These are phyloP conservation scores for Hymenoscyphus fraxineus DNA, from an alignment of 2,329 filamentous ascomycete genomes.

Conservation along the genomic window DNA sequence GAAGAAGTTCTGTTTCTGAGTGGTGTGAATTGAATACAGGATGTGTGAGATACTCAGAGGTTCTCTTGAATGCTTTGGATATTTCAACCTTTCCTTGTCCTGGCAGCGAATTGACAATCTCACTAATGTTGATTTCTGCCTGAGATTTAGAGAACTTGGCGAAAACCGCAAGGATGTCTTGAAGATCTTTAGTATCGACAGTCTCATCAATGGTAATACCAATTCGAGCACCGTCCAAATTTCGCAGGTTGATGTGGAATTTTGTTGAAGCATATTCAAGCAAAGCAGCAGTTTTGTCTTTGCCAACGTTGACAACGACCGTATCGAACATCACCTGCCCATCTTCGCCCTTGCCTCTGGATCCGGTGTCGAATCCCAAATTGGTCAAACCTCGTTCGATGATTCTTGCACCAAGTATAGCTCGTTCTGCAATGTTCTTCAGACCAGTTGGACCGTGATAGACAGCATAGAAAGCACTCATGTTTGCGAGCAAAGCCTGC, in stretches of 20 bases:
- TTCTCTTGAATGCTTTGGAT: conserved; percentile 62
- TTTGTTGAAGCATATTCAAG: conserved; percentile 48
- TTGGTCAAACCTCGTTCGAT: conserved; percentile 61
- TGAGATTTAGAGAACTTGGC: conserved; percentile 34
- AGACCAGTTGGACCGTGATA: conserved; percentile 88
- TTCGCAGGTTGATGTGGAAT: conserved; percentile 58
- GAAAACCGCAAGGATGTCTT: conserved; percentile 56
- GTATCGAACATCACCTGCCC: conserved; percentile 73
- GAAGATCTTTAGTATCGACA: conserved; percentile 52
- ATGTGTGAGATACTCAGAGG: conserved; percentile 75
- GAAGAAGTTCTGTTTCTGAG: conserved; percentile 88
- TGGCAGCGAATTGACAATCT: conserved; percentile 44
- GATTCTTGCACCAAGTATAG: conserved; percentile 66
- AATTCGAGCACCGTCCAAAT: conserved; percentile 56
- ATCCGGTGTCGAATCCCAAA: conserved; percentile 61
- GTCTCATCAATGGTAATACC: conserved; percentile 79
- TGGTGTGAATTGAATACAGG: conserved; percentile 94
- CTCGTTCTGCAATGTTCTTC: conserved; percentile 75
- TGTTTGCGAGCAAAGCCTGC: conserved; percentile 89
- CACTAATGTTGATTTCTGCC: conserved; percentile 32
- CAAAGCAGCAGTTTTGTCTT: conserved; percentile 48
- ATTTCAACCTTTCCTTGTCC: conserved; percentile 39
- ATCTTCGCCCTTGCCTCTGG: conserved; percentile 52
- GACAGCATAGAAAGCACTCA: conserved; percentile 90
- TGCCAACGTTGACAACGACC: conserved; percentile 59